Base-by-base conservation (phyloP, 805 yeast genomes). In the Cyberlindnera nakhonratchasimensis region DNA sequence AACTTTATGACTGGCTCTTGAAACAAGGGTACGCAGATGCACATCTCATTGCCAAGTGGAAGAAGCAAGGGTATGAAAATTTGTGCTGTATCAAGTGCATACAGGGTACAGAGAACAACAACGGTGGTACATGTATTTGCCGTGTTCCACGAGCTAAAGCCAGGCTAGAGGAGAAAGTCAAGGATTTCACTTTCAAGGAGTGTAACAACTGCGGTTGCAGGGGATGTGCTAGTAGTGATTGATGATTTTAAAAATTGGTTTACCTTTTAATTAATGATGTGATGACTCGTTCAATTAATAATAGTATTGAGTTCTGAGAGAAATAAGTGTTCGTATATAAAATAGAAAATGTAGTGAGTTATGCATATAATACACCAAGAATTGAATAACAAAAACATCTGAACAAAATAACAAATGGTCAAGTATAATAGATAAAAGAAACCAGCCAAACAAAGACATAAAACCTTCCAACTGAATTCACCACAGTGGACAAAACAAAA, bases 1-100 rank as follows among this genome's bases (percentile, higher is more conserved):
- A 80, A 29, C 66, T 89, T 7, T 89, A 86, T 61, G 79, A 79
- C 33, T 89, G 88, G 83, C 64, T 88, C 17, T 54, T 87, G 34
- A 74, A 74, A 52, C 80, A 85, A 51, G 75, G 77, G 45, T 76
- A 77, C 48, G 85, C 77, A 2, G 91, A 89, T 57, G 75, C 69
- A 6, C 73, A 77, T 33, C 64, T 89, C 42, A 86, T 89, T 23
- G 91, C 96, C 18, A 89, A 82, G 68, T 83, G 90, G 90, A 79
- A 77, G 62, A 82, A 81, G 55, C 80, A 77, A 55, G 96, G 96
- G 9, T 89, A 89, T 60, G 96, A 89, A 57, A 75, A 82, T 42
- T 65, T 89, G 35, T 89, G 97, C 57, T 89, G 97, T 59, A 61
- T 89, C 45, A 72, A 75, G 48, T 89, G 97, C 59, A 86, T 89